Percentiles rank a stretch among this genome's conserved stretches.
phyloP scores from a whole-genome alignment of 2,329 filamentous ascomycete genomes.

The Dothidotthia symphoricarpi region DNA sequence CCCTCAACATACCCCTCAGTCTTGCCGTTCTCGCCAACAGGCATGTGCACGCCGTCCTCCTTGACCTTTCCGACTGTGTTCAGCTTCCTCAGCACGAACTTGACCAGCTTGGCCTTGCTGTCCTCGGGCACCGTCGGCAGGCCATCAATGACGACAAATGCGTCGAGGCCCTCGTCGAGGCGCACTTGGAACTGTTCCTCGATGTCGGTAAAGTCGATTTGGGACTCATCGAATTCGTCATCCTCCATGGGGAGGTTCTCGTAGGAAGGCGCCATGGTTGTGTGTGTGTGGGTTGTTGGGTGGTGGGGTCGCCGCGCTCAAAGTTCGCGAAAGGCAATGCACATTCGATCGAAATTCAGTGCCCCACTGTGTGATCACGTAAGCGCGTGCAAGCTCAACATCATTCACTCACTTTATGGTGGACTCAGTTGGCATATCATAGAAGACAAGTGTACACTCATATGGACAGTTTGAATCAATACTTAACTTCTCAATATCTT shows the following conservation, averaged over 20 bases:
- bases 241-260: constrained; percentile 83
- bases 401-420: no score
- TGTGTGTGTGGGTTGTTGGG: constrained; percentile 16
- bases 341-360: constrained; percentile 35
- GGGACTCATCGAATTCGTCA: constrained; percentile 88
- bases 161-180: constrained; percentile 91
- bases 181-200: constrained; percentile 93
- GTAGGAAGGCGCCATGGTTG: constrained; percentile 88
- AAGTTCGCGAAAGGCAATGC: constrained; percentile 11
- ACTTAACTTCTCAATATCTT: no score
- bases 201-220: constrained; percentile 93
- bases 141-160: constrained; percentile 94
- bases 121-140: constrained; percentile 86
- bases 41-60: constrained; percentile 92
- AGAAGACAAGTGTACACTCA: no score
- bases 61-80: constrained; percentile 79
- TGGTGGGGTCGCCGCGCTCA: constrained; percentile 20
- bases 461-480: no score
- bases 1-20: constrained; percentile 71
- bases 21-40: constrained; percentile 80
- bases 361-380: constrained; percentile 16
- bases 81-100: constrained; percentile 93
- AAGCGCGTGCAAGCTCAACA: no score
- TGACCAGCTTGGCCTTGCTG: constrained; percentile 89
- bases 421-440: no score